These are phyloP conservation scores for Syzygium aromaticum DNA, from an alignment of 345 rosid species.

Conservation along the genomic window DNA sequence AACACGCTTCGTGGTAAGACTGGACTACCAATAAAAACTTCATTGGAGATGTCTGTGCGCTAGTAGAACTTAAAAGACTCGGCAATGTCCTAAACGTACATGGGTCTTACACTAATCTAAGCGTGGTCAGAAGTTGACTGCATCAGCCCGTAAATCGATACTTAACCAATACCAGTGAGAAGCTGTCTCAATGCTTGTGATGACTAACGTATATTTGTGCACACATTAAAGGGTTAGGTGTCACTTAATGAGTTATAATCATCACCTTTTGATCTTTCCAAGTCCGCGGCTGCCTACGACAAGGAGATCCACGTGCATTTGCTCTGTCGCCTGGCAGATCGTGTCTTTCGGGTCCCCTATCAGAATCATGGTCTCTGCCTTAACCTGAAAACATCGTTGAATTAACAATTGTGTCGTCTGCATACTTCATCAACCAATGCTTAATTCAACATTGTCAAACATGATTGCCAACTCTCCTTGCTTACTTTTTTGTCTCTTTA, in stretches of 20 bases:
- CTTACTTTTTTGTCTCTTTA: neutral
- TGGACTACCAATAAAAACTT: no score
- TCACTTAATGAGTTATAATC: neutral
- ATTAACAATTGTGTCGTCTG: neutral
- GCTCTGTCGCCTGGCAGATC: slow-evolving; percentile 65
- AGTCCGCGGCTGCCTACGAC: slow-evolving; percentile 73
- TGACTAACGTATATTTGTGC: no score
- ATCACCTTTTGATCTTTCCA: slow-evolving; percentile 66
- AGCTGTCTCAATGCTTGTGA: no score
- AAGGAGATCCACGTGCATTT: slow-evolving; percentile 52
- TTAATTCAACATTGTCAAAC: neutral
- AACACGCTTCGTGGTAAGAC: no score
- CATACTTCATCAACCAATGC: neutral
- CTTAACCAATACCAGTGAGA: no score
- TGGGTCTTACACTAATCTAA: no score
- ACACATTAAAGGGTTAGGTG: no score
- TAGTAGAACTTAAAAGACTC: no score
- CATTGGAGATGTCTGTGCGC: no score
- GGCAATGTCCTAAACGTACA: no score
- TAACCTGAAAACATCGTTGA: slow-evolving; percentile 22
- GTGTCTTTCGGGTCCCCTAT: slow-evolving; percentile 74
- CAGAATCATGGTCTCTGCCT: slow-evolving; percentile 45
- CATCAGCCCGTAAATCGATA: no score
- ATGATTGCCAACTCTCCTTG: neutral
- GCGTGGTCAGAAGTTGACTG: no score